Conservation (phyloP, 805 yeast genomes). For the Kazachstania africana region DNA sequence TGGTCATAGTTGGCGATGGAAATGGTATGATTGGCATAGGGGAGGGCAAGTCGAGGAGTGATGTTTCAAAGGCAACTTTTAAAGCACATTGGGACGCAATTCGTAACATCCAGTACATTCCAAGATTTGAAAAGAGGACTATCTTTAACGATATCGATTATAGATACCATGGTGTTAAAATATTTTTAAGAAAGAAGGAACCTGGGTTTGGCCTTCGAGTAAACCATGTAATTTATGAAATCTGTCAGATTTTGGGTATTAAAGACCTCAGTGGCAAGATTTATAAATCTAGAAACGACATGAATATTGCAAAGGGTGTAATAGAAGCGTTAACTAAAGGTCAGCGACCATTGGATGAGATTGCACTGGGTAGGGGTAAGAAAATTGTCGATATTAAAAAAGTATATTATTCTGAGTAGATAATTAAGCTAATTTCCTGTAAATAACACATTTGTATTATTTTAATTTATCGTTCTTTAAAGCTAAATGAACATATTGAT, state of each 20-base stretch:
- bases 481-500: too few relatives aligned
- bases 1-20: slow-evolving; percentile 85
- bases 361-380: slow-evolving; percentile 89
- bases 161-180: slow-evolving; percentile 78
- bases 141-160: slow-evolving; percentile 72
- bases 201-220: slow-evolving; percentile 91
- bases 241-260: slow-evolving; percentile 88
- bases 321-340: slow-evolving; percentile 65
- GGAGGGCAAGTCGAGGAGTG: slow-evolving; percentile 81
- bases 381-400: slow-evolving; percentile 87
- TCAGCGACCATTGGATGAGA: slow-evolving; percentile 74
- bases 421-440: too few relatives aligned
- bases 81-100: slow-evolving; percentile 93
- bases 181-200: slow-evolving; percentile 75
- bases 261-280: slow-evolving; percentile 87
- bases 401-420: slow-evolving; percentile 55
- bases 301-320: slow-evolving; percentile 88
- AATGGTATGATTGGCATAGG: slow-evolving; percentile 93
- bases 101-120: slow-evolving; percentile 67
- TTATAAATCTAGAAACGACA: slow-evolving; percentile 82
- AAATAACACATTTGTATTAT: too few relatives aligned
- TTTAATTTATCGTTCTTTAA: too few relatives aligned
- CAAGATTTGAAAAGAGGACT: slow-evolving; percentile 85
- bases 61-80: slow-evolving; percentile 58
- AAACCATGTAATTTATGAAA: slow-evolving; percentile 78